Base-by-base conservation (phyloP, 2,329 filamentous ascomycete genomes). In the Teratosphaeria zuluensis region DNA sequence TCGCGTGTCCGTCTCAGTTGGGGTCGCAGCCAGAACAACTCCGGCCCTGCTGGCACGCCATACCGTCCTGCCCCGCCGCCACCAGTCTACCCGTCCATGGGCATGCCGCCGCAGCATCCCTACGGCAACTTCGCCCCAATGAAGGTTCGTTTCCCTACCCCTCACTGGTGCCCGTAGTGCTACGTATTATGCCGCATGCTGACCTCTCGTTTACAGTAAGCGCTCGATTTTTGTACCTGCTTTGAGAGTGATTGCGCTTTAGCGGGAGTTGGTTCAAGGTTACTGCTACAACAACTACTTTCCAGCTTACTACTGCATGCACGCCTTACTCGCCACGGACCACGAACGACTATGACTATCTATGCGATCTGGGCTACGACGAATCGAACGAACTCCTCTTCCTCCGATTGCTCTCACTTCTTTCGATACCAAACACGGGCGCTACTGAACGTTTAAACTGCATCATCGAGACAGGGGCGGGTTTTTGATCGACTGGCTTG, bases 11-110 rank as follows among this genome's bases (percentile, higher is more conserved):
- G 94, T 70, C 84, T 99, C 66, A 96, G 90, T 74, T 99, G 94
- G 94, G 94, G 94, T 64, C 89, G 94, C 64, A 95, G 89, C 58
- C 94, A 99, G 82, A 99, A 97, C 85, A 99, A 99, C 82, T 97
- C 92, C 62, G 94, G 94, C 59, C 86, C 86, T 57, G 94, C 95
- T 61, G 94, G 94, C 65, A 97, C 94, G 66, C 94, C 94, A 60
- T 97, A 99, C 78, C 89, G 94, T 64, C 94, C 94, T 63, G 94
- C 94, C 55, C 94, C 94, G 61, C 86, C 87, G 51, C 87, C 86
- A 67, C 86, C 86, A 42, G 85, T 88, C 70, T 89, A 86, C 74
- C 85, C 84, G 58, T 81, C 81, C 63, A 84, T 84, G 78, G 60
- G 58, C 65, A 85, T 86, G 80, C 81, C 83, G 63, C 83, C 83